phyloP scores from a whole-genome alignment of 345 rosid species.

The Brassica cretica region DNA sequence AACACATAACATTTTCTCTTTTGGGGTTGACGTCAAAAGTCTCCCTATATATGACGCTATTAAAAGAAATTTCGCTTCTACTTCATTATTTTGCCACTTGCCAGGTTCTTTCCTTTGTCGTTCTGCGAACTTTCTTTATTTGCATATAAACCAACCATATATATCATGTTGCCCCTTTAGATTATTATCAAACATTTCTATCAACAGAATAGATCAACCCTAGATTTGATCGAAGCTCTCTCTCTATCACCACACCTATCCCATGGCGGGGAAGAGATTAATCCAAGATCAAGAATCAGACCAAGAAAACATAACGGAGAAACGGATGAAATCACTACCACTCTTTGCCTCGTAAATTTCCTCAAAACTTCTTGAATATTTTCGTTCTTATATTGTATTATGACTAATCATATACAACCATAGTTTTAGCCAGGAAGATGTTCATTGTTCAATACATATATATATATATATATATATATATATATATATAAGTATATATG shows the following conservation, averaged over 20 bases:
- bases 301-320: slow-evolving; percentile 51
- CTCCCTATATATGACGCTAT: slow-evolving; percentile 26
- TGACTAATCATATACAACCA: slow-evolving; percentile 1
- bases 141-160: slow-evolving; percentile 1
- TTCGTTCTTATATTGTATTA: not conserved
- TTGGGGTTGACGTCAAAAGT: slow-evolving; percentile 42
- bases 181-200: slow-evolving; percentile 16
- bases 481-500: not conserved
- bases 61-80: not conserved
- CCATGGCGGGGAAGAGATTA: slow-evolving; percentile 71
- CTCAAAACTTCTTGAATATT: not conserved
- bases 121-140: slow-evolving; percentile 36
- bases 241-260: not conserved
- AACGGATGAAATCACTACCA: slow-evolving; percentile 53
- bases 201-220: slow-evolving; percentile 7
- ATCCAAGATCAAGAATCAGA: slow-evolving; percentile 40
- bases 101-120: slow-evolving; percentile 45
- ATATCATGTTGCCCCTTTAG: slow-evolving; percentile 4
- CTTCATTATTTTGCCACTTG: slow-evolving; percentile 19
- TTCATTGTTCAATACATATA: not conserved
- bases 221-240: slow-evolving; percentile 16
- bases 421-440: not conserved
- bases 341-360: slow-evolving; percentile 62
- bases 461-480: not conserved
- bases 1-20: not conserved